Evolutionary conservation across 306 rosid species (phyloP).

Genomic region (Gillenia trifoliata): DNA sequence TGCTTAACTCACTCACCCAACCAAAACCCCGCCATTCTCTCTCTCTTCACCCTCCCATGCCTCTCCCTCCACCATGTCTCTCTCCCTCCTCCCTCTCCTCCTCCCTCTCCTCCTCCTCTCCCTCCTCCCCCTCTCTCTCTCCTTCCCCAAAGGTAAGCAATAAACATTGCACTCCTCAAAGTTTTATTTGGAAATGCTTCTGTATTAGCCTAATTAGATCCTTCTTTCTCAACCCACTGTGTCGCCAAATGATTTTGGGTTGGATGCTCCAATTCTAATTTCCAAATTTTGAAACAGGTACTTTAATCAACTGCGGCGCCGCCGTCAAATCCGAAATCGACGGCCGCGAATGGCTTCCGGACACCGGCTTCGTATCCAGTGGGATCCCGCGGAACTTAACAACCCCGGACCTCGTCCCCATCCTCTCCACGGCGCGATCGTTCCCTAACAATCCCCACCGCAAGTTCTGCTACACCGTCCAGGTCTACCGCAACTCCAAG

Average conservation of each 20-base stretch:
- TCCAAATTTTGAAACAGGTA: conserved; percentile 12
- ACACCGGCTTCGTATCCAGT: conserved; percentile 31
- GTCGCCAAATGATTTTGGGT: background rate
- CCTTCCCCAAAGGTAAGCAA: conserved; percentile 46
- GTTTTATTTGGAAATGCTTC: background rate
- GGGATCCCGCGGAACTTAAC: conserved; percentile 48
- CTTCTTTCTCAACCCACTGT: too few species aligned
- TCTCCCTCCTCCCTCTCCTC: background rate
- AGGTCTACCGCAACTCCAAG: conserved; percentile 44
- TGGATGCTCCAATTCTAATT: background rate
- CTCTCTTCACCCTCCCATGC: background rate
- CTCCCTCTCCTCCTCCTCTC: conserved; percentile 13
- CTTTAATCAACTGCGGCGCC: conserved; percentile 61
- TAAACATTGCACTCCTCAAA: background rate
- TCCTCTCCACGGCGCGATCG: conserved; percentile 58
- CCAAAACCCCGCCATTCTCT: background rate
- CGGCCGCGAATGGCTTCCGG: conserved; percentile 58
- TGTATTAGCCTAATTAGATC: too few species aligned
- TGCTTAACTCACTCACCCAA: conserved; percentile 12
- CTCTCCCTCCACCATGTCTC: background rate
- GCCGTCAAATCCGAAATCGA: conserved; percentile 15
- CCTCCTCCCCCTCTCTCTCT: conserved; percentile 26
- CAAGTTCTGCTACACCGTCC: conserved; percentile 63
- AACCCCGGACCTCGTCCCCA: conserved; percentile 19
- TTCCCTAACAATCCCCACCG: conserved; percentile 40